Base-by-base conservation (phyloP, 2,329 filamentous ascomycete species). In the Didymella segeticola region DNA sequence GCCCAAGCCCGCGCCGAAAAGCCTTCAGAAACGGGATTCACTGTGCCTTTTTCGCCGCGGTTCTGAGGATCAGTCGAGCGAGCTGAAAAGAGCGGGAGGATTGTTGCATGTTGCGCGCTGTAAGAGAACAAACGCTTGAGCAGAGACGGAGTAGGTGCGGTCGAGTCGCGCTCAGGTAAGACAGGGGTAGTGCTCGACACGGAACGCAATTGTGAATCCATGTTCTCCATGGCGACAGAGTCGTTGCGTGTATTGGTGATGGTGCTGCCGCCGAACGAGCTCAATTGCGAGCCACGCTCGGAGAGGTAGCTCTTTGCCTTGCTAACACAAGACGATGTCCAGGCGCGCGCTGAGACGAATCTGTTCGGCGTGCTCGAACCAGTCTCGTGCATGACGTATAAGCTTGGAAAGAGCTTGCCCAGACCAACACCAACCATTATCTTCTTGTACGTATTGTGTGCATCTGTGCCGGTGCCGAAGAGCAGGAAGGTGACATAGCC, bases 391-490 rank as follows among this genome's bases (percentile, higher is more conserved):
- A 50, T 55, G 14, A 53, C 17, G 46, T 71, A 62, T 14, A 75
- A 45, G 5, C 62, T 64, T 0, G 71, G 70, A 45, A 72, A 74
- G 5, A 71, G 20, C 29, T 57, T 68, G 10, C 72, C 72, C 4
- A 71, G 39, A 0, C 70, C 71, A 0, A 72, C 11, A 1, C 43
- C 36, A 7, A 68, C 57, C 1, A 71, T 42, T 33, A 68, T 60
- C 2, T 55, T 60, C 47, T 64, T 69, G 56, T 74, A 74, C 2
- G 64, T 61, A 11, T 65, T 69, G 37, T 66, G 52, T 0, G 86
- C 86, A 63, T 89, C 87, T 22, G 75, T 77, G 25, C 86, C 87
- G 14, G 86, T 80, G 8, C 87, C 87, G 60, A 89, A 89, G 63
- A 87, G 83, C n/a, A 82, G 46, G 65, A 89, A 89, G 11, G 85